Conservation (phyloP, 345 rosid genomes). For the Excoecaria cochinchinensis region DNA sequence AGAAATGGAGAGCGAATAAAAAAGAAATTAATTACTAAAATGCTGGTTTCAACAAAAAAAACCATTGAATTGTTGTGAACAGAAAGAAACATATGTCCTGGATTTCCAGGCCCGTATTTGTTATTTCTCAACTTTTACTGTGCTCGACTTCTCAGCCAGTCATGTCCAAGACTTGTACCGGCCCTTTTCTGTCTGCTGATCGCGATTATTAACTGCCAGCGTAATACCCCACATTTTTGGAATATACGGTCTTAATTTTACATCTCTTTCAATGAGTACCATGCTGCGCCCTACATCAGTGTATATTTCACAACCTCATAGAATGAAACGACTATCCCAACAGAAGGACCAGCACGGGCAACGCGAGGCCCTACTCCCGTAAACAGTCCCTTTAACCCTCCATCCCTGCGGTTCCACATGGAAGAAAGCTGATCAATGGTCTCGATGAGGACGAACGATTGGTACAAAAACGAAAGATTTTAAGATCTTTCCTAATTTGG, state of each 20-base stretch:
- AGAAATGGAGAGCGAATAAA: neutral
- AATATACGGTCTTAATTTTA: too few relatives aligned
- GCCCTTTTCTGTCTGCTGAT: neutral
- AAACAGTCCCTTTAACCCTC: conserved; percentile 25
- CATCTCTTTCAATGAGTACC: neutral
- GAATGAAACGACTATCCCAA: conserved; percentile 37
- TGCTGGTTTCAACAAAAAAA: neutral
- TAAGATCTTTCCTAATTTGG: conserved; percentile 1
- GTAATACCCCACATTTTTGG: neutral
- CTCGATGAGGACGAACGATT: neutral
- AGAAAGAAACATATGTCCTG: neutral
- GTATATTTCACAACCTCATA: conserved; percentile 30
- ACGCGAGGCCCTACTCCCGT: conserved; percentile 32
- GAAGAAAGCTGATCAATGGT: neutral
- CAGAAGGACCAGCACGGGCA: conserved; percentile 34
- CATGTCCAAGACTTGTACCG: neutral
- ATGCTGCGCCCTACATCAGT: conserved; percentile 4
- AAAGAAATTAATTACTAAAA: neutral
- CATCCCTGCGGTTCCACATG: conserved; percentile 26
- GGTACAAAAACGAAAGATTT: neutral
- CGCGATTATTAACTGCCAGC: neutral
- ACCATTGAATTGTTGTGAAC: neutral
- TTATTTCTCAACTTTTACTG: neutral
- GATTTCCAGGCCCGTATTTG: neutral
- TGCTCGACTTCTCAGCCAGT: neutral